phyloP scores from a whole-genome alignment of 257 asterid genomes.

The Ehretia macrophylla region DNA sequence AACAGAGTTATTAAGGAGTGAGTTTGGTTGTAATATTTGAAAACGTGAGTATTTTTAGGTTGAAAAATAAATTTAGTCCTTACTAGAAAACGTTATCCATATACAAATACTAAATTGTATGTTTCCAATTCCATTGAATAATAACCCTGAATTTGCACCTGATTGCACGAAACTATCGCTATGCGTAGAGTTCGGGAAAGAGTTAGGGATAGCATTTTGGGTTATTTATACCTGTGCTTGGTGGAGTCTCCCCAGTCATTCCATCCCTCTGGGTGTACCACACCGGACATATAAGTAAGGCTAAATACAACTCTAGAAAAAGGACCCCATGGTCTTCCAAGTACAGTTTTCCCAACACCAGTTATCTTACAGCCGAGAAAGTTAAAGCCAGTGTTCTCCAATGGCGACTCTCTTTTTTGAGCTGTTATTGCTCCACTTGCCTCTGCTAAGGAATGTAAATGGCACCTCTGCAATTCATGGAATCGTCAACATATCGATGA shows the following conservation, averaged over 20 bases:
- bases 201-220: too few relatives aligned
- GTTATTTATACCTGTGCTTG: slow-evolving; percentile 26
- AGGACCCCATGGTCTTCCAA: slow-evolving; percentile 55
- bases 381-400: slow-evolving; percentile 35
- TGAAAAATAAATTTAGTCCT: too few relatives aligned
- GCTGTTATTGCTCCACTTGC: slow-evolving; percentile 44
- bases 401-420: slow-evolving; percentile 34
- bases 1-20: too few relatives aligned
- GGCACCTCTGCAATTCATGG: slow-evolving; percentile 27
- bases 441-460: slow-evolving; percentile 35
- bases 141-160: too few relatives aligned
- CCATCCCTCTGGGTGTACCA: slow-evolving; percentile 43
- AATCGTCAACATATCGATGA: not conserved
- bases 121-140: too few relatives aligned
- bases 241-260: slow-evolving; percentile 34
- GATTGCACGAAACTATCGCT: too few relatives aligned
- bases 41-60: too few relatives aligned
- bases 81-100: too few relatives aligned
- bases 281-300: slow-evolving; percentile 33
- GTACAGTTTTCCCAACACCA: slow-evolving; percentile 30
- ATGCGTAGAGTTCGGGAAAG: too few relatives aligned
- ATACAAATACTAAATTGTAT: too few relatives aligned
- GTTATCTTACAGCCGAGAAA: slow-evolving; percentile 45
- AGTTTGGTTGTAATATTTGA: too few relatives aligned
- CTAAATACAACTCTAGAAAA: slow-evolving; percentile 48